A percentile compares a stretch with the other conserved stretches of the same genome.
Conservation (phyloP, 2,329 filamentous ascomycete genomes). For the Teratosphaeria nubilosa region DNA sequence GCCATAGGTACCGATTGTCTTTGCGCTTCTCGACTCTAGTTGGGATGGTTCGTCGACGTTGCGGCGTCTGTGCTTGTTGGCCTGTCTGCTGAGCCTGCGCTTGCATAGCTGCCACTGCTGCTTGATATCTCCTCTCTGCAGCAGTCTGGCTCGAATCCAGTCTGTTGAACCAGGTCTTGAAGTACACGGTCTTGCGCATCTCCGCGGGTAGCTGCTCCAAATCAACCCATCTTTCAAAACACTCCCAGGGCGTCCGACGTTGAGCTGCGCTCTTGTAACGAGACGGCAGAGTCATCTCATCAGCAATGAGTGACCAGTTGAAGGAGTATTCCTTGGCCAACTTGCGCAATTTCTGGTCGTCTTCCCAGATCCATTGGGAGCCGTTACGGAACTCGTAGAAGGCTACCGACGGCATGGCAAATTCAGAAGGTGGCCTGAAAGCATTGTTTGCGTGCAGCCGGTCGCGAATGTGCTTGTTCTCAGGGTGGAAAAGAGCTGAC, state of each 20-base stretch:
- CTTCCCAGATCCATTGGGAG: conserved; percentile 82
- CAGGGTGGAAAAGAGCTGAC: conserved; percentile 69
- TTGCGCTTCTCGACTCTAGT: conserved; percentile 77
- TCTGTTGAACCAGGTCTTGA: conserved; percentile 60
- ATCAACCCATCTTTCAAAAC: conserved; percentile 92
- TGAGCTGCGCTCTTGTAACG: conserved; percentile 77
- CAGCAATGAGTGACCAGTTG: conserved; percentile 93
- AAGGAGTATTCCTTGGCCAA: conserved; percentile 89
- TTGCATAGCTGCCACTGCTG: conserved; percentile 43
- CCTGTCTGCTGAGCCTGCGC: conserved; percentile 38
- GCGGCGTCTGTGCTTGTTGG: conserved; percentile 42
- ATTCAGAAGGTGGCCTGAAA: conserved; percentile 85
- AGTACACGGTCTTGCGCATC: conserved; percentile 92
- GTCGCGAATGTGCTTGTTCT: conserved; percentile 83
- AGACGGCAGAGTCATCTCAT: conserved; percentile 63
- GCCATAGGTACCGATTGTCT: conserved; percentile 73
- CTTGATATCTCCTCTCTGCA: conserved; percentile 48
- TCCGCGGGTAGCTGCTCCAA: conserved; percentile 84
- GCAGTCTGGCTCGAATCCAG: conserved; percentile 54
- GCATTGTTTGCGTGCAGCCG: conserved; percentile 83
- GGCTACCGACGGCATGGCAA: conserved; percentile 75
- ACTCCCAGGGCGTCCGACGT: conserved; percentile 92
- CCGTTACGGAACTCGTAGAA: conserved; percentile 83
- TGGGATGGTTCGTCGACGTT: conserved; percentile 64
- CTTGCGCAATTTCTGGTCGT: conserved; percentile 79